These are phyloP conservation scores for Kregervanrija fluxuum DNA, from an alignment of 805 yeast species.

Conservation along the genomic window DNA sequence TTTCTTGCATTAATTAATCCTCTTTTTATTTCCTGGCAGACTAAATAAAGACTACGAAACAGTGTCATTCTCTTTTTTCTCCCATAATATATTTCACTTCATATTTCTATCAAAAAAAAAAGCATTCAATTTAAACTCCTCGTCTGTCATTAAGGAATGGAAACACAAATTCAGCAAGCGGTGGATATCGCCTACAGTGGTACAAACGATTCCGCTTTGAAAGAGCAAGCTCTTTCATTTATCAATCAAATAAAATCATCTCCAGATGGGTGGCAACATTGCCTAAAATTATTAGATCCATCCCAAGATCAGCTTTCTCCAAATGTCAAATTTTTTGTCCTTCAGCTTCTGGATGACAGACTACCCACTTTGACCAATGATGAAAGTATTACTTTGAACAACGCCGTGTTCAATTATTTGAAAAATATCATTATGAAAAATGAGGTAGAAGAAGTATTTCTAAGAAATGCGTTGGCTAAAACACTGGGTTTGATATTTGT, in stretches of 20 bases:
- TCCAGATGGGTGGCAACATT: conserved; percentile 48
- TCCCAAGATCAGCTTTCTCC: conserved; percentile 26
- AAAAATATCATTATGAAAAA: conserved; percentile 19
- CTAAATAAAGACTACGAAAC: no score
- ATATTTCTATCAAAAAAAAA: no score
- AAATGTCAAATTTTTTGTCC: conserved; percentile 56
- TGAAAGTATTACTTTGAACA: conserved; percentile 40
- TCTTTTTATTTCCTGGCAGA: no score
- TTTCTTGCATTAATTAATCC: no score
- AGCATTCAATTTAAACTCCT: no score
- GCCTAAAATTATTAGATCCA: conserved; percentile 36
- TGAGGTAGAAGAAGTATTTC: conserved; percentile 32
- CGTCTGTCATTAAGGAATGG: conserved; percentile 17
- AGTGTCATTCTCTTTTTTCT: no score
- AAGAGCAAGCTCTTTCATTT: conserved; percentile 52
- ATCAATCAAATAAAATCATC: conserved; percentile 47
- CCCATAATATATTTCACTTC: no score
- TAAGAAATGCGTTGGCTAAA: conserved; percentile 53
- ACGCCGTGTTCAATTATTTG: conserved; percentile 40
- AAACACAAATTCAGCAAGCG: conserved; percentile 74
- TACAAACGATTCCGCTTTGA: conserved; percentile 51
- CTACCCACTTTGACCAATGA: conserved; percentile 37
- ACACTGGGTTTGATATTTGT: conserved; percentile 46
- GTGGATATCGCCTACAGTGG: conserved; percentile 69
- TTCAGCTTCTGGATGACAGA: conserved; percentile 62